phyloP scores from a whole-genome alignment of 768 basidiomycete genomes.

The Boletus pseudopeckii region DNA sequence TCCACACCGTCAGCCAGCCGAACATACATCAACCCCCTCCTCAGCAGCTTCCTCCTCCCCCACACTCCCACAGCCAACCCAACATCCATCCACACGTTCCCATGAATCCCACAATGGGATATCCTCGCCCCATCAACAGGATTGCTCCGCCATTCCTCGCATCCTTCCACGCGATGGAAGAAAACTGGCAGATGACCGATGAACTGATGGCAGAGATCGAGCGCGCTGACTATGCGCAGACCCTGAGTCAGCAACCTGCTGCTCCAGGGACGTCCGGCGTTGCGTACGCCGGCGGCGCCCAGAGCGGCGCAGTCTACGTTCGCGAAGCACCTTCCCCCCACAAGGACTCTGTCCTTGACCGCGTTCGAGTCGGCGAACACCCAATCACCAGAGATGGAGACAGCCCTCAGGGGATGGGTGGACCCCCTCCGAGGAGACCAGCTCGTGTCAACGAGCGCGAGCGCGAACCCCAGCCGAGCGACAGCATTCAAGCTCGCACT shows the following conservation, averaged over 20 bases:
- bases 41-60: constrained; percentile 34
- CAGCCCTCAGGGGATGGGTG: constrained; percentile 27
- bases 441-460: constrained; percentile 32
- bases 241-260: constrained; percentile 43
- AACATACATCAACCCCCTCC: constrained; percentile 34
- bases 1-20: constrained; percentile 31
- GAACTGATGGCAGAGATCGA: constrained; percentile 72
- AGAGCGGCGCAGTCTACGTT: constrained; percentile 35
- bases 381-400: constrained; percentile 56
- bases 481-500: constrained; percentile 21
- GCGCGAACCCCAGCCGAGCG: constrained; percentile 36
- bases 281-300: constrained; percentile 46
- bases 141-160: constrained; percentile 52
- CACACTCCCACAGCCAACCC: constrained; percentile 27
- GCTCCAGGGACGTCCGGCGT: constrained; percentile 40
- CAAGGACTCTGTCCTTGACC: constrained; percentile 51
- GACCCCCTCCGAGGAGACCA: constrained; percentile 15
- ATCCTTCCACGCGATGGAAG: constrained; percentile 52
- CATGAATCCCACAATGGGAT: constrained; percentile 41
- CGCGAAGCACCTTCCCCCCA: constrained; percentile 42
- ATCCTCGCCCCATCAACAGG: constrained; percentile 64
- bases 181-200: constrained; percentile 64
- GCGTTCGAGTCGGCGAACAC: constrained; percentile 50
- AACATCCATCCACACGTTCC: constrained; percentile 27
- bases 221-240: constrained; percentile 61